These are phyloP conservation scores for Fusarium keratoplasticum DNA, from an alignment of 2,329 filamentous ascomycete genomes.

Conservation along the genomic window DNA sequence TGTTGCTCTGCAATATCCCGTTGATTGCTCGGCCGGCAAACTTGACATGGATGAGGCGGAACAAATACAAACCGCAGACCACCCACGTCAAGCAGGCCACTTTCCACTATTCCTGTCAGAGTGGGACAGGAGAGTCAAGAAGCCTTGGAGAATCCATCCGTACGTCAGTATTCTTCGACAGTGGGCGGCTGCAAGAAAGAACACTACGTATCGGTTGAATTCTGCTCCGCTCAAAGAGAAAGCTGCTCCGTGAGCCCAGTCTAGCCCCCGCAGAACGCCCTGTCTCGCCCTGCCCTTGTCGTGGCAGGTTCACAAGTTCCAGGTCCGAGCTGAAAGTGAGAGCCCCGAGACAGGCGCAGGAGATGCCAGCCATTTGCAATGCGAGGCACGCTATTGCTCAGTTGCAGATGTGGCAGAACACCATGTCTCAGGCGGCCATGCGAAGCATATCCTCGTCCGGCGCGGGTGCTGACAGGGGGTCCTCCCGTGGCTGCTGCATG, in stretches of 20 bases:
- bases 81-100: not conserved
- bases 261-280: conserved; percentile 4
- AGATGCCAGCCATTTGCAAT: conserved; percentile 32
- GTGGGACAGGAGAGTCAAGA: not conserved
- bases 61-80: not conserved
- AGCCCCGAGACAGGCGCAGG: not conserved
- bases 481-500: conserved; percentile 1
- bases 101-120: not conserved
- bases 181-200: not conserved
- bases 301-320: not conserved
- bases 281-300: conserved; percentile 6
- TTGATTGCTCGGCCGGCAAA: not conserved
- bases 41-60: not conserved
- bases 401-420: conserved; percentile 8
- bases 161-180: not conserved
- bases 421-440: conserved; percentile 27
- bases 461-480: conserved; percentile 15
- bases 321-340: not conserved
- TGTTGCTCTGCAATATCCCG: conserved; percentile 1
- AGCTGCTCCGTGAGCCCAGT: not conserved
- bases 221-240: not conserved
- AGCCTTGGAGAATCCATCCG: not conserved
- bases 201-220: not conserved
- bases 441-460: conserved; percentile 1
- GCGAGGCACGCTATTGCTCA: conserved; percentile 24